Evolutionary conservation across 2,329 filamentous ascomycete genomes (phyloP), one percentile per base, ranked within the genome.

Genomic region (Diaporthe caulivora): DNA sequence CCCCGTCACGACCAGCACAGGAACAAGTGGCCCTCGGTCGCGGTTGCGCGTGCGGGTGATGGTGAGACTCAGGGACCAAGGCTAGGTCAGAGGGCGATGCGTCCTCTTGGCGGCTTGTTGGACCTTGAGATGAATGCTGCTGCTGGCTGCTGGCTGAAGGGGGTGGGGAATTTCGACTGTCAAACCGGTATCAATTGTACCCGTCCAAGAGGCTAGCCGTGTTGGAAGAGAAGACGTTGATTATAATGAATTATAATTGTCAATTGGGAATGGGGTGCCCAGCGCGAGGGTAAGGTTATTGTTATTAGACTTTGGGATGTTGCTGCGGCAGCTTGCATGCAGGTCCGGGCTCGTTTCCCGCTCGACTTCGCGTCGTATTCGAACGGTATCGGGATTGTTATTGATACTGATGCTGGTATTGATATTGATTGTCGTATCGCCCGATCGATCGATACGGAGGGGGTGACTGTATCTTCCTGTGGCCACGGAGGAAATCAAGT

Each of bases 121-220:
- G 55, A 17, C 34, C 21, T 42, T 42, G 37, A 60, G 24, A 31
- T 55, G 53, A 31, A 37, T 42, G 57, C 57, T 49, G 60, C n/a
- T 47, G 40, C 9, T n/a, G 60, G 29, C 37, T 65, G 44, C 44
- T 29, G 44, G 44, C 62, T 65, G 44, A 51, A 2, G 21, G 62
- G 44, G 62, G 62, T 65, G 44, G 62, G 15, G 44, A 51, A 65
- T 51, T 51, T 51, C 44, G 26, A 65, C 29, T 37, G 62, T 65
- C 62, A 65, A 65, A 65, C 62, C 62, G 62, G 62, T 65, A 65
- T 51, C 44, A 65, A 51, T 24, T 8, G 44, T 65, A 51, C 15
- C 62, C 62, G 62, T 65, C 24, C 21, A 29, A 15, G 2, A 18
- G 21, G 17, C 62, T 65, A 51, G 62, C 62, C 62, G 62, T 51